Evolutionary conservation across 1,284 basidiomycete species (phyloP), one percentile per base, ranked within the genome.

Genomic region (Phenoliferia sp.): DNA sequence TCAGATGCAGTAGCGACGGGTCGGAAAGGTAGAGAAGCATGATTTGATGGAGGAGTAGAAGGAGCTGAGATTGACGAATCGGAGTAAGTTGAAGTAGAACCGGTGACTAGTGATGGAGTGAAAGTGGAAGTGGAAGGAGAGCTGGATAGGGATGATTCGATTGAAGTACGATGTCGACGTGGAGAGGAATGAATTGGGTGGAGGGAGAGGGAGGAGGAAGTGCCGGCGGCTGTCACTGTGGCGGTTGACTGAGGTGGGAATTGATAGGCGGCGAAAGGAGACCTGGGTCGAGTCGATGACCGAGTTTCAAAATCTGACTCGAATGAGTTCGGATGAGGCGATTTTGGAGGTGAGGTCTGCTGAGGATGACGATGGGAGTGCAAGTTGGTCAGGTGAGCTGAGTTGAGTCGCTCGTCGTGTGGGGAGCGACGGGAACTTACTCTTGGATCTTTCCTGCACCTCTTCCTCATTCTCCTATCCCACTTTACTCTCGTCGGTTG

Each of bases 151-250:
- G 31, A 34, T 10, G 32, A 48, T 32, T 52, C 29, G 32, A 16
- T 22, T 39, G 48, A 61, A 59, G 12, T 62, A 58, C 7, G 60
- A 54, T 52, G 62, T 59, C 64, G 29, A 61, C 10, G 54, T 33
- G 31, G 48, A 33, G 36, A 26, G 19, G 55, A 26, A 22, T 7
- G n/a, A 22, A 39, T 34, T 19, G 26, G 26, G 34, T 10, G 39
- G 31, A 22, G 26, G 22, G 9, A 35, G 6, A 9, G 48, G 9
- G n/a, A n/a, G n/a, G n/a, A n/a, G n/a, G n/a, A n/a, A n/a, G n/a
- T n/a, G n/a, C n/a, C n/a, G n/a, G n/a, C n/a, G n/a, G n/a, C n/a
- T n/a, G n/a, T n/a, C n/a, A n/a, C n/a, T n/a, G n/a, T n/a, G n/a
- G n/a, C n/a, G n/a, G n/a, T n/a, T n/a, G n/a, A n/a, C n/a, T n/a